Conservation (phyloP, 306 rosid species). For the Vigna unguiculata region DNA sequence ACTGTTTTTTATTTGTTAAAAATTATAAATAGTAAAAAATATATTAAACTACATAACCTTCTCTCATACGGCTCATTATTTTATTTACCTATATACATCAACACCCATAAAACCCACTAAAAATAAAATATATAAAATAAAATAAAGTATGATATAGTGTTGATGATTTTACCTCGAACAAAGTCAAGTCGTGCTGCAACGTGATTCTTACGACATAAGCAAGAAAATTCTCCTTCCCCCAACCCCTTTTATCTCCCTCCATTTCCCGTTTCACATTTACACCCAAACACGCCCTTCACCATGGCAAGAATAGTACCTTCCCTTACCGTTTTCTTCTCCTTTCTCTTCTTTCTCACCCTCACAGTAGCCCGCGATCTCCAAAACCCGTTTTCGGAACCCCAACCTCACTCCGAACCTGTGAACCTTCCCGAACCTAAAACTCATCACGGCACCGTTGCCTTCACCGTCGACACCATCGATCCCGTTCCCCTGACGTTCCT, state of each 20-base stretch:
- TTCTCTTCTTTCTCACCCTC: conserved; percentile 29
- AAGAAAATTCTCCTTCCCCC: background rate
- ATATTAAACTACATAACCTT: too few relatives aligned
- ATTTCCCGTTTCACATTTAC: background rate
- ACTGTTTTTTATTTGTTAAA: too few relatives aligned
- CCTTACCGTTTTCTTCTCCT: background rate
- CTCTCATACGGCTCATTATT: too few relatives aligned
- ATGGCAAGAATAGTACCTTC: conserved; percentile 31
- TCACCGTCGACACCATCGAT: conserved; percentile 23
- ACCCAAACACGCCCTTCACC: background rate
- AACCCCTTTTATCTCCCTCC: background rate
- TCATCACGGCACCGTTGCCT: conserved; percentile 43
- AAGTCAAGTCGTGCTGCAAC: conserved; percentile 26
- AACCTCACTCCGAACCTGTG: background rate
- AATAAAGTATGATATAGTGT: too few relatives aligned
- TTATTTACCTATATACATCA: too few relatives aligned
- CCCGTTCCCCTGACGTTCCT: conserved; percentile 36
- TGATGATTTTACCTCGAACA: background rate
- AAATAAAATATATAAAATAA: too few relatives aligned
- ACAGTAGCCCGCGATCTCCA: conserved; percentile 40
- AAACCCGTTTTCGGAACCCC: background rate
- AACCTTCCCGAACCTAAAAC: background rate
- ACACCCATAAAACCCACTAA: too few relatives aligned
- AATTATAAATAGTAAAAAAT: too few relatives aligned
- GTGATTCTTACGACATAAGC: background rate